Base-by-base conservation (phyloP, 2,329 filamentous ascomycete genomes). In the Botryotinia convoluta region DNA sequence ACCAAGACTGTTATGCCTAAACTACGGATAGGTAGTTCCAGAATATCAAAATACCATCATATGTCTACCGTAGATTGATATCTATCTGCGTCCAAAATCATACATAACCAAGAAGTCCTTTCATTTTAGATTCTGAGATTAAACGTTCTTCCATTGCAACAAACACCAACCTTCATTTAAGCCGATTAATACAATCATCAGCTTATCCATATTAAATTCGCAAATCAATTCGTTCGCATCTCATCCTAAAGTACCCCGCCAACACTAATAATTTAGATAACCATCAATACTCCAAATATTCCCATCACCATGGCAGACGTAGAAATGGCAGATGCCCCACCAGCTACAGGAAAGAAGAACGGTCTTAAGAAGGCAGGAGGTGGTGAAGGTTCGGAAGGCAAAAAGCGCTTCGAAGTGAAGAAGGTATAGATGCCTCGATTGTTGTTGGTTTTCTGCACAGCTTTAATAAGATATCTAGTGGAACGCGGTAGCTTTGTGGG, bases 361-460 rank as follows among this genome's bases (percentile, higher is more conserved):
- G 84, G 83, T 60, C 80, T 83, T 29, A 88, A 87, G 76, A 82
- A 83, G 74, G 88, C 88, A 72, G 83, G 81, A 44, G 75, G 82
- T 45, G 75, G 82, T 54, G 85, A 87, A 74, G 88, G 88, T 74
- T 84, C 81, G 39, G 93, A 95, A 77, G 89, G 86, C 70, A 98
- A 97, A 89, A 97, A 98, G 87, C 92, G 93, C 77, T 99, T 99
- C 78, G 96, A 99, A 83, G 95, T 99, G 76, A 99, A 99, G 86
- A 99, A 99, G 92, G 96, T 97, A 83, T 75, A 82, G 48, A 32
- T 63, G 44, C 63, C 44, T 54, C 26, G 32, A 62, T 51, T 61
- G 42, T 39, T 35, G 18, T 42, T 57, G 14, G 14, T 57, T 57
- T 22, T 35, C 22, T 61, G 26, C 65, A n/a, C 32, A 32, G 8